Conservation (phyloP, 805 yeast species). For the Candida awuae region DNA sequence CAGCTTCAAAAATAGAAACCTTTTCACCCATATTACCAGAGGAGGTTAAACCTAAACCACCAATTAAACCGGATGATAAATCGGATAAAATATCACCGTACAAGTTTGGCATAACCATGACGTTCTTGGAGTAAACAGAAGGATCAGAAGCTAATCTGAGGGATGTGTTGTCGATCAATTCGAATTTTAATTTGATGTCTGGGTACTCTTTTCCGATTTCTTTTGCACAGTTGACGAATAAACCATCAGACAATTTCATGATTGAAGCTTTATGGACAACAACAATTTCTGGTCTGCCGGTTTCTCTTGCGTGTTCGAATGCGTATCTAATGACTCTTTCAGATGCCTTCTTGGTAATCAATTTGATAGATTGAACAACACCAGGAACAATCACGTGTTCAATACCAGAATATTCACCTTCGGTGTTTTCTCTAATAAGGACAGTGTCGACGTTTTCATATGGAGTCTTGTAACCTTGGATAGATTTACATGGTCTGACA, state of each 20-base stretch:
- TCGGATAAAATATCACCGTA: conserved; percentile 99
- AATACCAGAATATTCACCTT: conserved; percentile 98
- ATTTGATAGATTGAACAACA: conserved; percentile 95
- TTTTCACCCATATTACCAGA: conserved; percentile 99
- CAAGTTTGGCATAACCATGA: conserved; percentile 96
- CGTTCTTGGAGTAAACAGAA: conserved; percentile 73
- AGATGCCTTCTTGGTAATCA: conserved; percentile 93
- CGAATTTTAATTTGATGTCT: conserved; percentile 72
- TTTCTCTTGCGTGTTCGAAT: conserved; percentile 87
- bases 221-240: conserved; percentile 86
- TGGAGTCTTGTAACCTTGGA: conserved; percentile 89
- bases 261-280: conserved; percentile 98
- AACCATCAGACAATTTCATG: conserved; percentile 97
- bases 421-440: conserved; percentile 97
- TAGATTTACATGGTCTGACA: conserved; percentile 92
- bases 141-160: conserved; percentile 88
- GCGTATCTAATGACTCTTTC: conserved; percentile 96
- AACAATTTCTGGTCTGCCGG: conserved; percentile 77
- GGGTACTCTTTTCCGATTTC: conserved; percentile 90
- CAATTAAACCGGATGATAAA: conserved; percentile 93
- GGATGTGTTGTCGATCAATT: conserved; percentile 93
- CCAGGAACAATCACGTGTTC: conserved; percentile 98
- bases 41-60: conserved; percentile 98
- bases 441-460: conserved; percentile 87
- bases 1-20: conserved; percentile 98